phyloP scores from a whole-genome alignment of 2,329 filamentous ascomycete species.

The Penicillium occitanis region DNA sequence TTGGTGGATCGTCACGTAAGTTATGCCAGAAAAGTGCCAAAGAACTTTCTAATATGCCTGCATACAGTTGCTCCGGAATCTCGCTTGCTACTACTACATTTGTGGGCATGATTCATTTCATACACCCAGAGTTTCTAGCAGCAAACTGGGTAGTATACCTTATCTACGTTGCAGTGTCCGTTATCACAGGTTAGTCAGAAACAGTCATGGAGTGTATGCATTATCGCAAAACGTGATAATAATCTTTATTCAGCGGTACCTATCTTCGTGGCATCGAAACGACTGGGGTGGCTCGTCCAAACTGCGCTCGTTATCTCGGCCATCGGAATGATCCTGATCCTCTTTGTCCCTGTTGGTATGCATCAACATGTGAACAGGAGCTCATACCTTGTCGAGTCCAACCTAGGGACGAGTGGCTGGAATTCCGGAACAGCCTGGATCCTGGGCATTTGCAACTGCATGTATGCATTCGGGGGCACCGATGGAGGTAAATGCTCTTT shows the following conservation, averaged over 20 bases:
- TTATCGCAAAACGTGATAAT: neutral
- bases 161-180: constrained; percentile 20
- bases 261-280: constrained; percentile 17
- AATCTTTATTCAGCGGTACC: constrained; percentile 19
- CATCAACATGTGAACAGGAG: constrained; percentile 2
- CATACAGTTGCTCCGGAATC: constrained; percentile 18
- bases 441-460: constrained; percentile 20
- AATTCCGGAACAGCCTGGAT: constrained; percentile 19
- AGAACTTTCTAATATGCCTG: constrained; percentile 13
- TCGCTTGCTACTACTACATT: constrained; percentile 17
- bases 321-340: constrained; percentile 9
- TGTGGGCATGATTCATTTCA: constrained; percentile 23
- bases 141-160: constrained; percentile 27
- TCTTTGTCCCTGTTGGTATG: constrained; percentile 15
- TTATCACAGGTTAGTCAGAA: constrained; percentile 20
- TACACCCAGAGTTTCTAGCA: constrained; percentile 19
- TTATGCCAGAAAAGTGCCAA: neutral
- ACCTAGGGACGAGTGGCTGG: constrained; percentile 20
- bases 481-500: neutral
- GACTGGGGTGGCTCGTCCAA: constrained; percentile 7
- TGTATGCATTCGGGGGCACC: neutral
- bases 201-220: constrained; percentile 5
- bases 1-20: constrained; percentile 23
- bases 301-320: constrained; percentile 9
- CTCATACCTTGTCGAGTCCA: constrained; percentile 10